A percentile compares a stretch with the other conserved stretches of the same genome.
Evolutionary conservation across 1,284 basidiomycete genomes (phyloP).

Genomic region (Irpex sp.): DNA sequence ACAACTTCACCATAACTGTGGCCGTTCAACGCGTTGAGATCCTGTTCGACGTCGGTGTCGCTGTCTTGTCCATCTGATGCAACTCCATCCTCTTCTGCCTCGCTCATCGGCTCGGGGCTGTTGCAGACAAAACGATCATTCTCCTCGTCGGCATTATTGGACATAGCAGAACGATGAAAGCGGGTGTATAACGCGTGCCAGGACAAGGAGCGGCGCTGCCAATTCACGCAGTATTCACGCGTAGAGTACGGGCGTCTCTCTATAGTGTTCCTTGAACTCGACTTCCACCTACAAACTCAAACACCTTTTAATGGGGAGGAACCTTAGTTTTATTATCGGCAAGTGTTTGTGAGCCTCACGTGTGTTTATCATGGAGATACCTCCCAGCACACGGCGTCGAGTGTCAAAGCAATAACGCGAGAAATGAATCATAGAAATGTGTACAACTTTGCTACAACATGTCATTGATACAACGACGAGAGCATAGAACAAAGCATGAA

Average conservation of each 20-base stretch:
- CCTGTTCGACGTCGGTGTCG: conserved; percentile 6
- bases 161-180: not conserved
- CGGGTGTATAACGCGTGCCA: too few species aligned
- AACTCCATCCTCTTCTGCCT: conserved; percentile 1
- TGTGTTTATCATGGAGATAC: too few species aligned
- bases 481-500: not conserved
- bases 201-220: too few species aligned
- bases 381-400: too few species aligned
- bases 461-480: conserved; percentile 2
- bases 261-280: too few species aligned
- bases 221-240: too few species aligned
- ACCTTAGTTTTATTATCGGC: too few species aligned
- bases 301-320: too few species aligned
- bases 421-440: not conserved
- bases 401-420: not conserved
- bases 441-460: not conserved
- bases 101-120: conserved; percentile 21
- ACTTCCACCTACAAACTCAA: too few species aligned
- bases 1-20: conserved; percentile 13
- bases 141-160: conserved; percentile 1
- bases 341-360: too few species aligned
- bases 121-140: conserved; percentile 11
- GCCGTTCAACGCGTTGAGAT: conserved; percentile 14
- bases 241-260: too few species aligned
- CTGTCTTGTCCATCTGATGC: not conserved